Evolutionary conservation across 2,329 filamentous ascomycete species (phyloP).

Genomic region (Hypoxylon sp.): DNA sequence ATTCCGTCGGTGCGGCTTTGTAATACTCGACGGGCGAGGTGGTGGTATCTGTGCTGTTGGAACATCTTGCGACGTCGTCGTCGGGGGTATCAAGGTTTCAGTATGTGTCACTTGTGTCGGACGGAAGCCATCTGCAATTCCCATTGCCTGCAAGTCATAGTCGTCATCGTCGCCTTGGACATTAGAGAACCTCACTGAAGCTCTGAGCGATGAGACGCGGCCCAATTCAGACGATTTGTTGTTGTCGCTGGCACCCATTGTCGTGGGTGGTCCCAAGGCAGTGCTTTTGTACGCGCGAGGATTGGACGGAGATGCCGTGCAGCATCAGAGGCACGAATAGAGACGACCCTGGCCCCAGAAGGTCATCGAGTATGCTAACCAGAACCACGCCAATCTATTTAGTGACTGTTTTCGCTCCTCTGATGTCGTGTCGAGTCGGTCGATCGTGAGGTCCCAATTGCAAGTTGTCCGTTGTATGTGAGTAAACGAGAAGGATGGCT

Average conservation of each 20-base stretch:
- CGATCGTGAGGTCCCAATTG: conserved; percentile 37
- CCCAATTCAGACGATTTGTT: conserved; percentile 56
- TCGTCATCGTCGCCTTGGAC: conserved; percentile 59
- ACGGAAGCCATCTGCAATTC: conserved; percentile 59
- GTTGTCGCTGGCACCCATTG: conserved; percentile 58
- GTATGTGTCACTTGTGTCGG: conserved; percentile 47
- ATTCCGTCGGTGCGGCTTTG: conserved; percentile 64
- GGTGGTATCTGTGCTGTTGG: conserved; percentile 43
- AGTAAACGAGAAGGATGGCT: conserved; percentile 30
- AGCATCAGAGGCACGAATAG: conserved; percentile 49
- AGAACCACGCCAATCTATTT: conserved; percentile 19
- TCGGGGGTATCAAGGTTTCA: conserved; percentile 43
- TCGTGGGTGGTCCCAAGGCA: conserved; percentile 41
- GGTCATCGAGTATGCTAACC: conserved; percentile 47
- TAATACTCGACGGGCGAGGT: conserved; percentile 66
- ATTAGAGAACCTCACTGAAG: conserved; percentile 57
- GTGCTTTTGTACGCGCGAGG: conserved; percentile 36
- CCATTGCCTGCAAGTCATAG: conserved; percentile 64
- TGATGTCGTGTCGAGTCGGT: conserved; percentile 25
- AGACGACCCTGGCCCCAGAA: conserved; percentile 44
- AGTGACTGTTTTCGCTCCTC: conserved; percentile 12
- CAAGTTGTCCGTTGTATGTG: conserved; percentile 40
- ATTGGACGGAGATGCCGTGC: conserved; percentile 46
- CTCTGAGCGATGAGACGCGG: conserved; percentile 59
- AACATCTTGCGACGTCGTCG: conserved; percentile 42